Evolutionary conservation across 495 filamentous ascomycete species (phyloP), one percentile per base, ranked within the genome.

Genomic region (Tuber calosporum): DNA sequence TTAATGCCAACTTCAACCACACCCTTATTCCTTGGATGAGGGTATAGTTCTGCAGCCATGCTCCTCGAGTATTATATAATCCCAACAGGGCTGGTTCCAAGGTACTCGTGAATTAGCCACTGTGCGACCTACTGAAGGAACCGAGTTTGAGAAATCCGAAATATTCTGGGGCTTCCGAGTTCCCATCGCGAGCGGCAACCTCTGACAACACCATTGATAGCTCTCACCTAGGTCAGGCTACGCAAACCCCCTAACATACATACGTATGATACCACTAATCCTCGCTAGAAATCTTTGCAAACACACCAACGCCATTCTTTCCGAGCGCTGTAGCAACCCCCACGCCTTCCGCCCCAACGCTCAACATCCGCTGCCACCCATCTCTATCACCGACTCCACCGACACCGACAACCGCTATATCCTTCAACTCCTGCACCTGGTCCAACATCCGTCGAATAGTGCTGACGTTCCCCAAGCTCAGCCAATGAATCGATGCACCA

Each of bases 401-500:
- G 5, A 91, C 85, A 0, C 90, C 91, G 71, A 92, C 87, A 41
- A 92, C 82, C 8, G 80, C 77, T 38, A 92, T 82, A 38, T 83
- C 81, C 20, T 79, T 75, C 68, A 90, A 69, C 68, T 82, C 77
- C 1, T 76, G 75, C 41, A 84, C 79, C 69, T 82, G 82, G 76
- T 89, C 86, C 40, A 92, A 76, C 85, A 89, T 76, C 67, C 77
- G 76, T 30, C 88, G 81, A 30, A 92, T 82, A 11, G 87, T 89
- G 58, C 80, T 82, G 36, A 92, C 90, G 77, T 93, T 93, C 19
- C 91, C 90, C 39, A 93, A 79, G n/a, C 90, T 89, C 2, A 92
- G 83, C 6, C 90, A 89, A 82, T 92, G 90, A 69, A 93, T 80
- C 67, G 89, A 85, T 42, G 88, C 84, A 0, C 90, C 90, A 0